Conservation (phyloP, 768 basidiomycete genomes). For the Leccinum fibrillosum region DNA sequence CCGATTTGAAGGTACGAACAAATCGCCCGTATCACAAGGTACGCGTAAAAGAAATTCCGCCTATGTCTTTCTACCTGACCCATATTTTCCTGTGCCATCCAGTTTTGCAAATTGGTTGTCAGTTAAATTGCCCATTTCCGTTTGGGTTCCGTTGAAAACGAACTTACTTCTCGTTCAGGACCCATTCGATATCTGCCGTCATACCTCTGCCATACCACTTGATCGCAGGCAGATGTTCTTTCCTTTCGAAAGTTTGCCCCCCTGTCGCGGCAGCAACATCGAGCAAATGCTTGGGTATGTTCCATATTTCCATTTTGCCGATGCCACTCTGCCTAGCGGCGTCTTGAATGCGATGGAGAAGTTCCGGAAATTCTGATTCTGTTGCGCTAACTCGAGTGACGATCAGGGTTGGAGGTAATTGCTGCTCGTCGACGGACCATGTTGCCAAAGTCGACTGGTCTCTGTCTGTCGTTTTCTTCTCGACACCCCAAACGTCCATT, state of each 20-base stretch:
- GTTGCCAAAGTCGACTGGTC: slow-evolving; percentile 33
- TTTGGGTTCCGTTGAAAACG: background rate
- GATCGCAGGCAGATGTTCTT: slow-evolving; percentile 41
- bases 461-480: slow-evolving; percentile 2
- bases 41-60: no score
- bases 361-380: slow-evolving; percentile 29
- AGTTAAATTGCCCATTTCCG: background rate
- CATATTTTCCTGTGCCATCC: no score
- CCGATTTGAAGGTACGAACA: no score
- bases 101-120: background rate
- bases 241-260: slow-evolving; percentile 32
- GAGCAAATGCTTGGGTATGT: slow-evolving; percentile 35
- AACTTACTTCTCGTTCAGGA: slow-evolving; percentile 46
- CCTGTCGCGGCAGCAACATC: slow-evolving; percentile 27
- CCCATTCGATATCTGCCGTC: slow-evolving; percentile 38
- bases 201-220: slow-evolving; percentile 47
- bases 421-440: slow-evolving; percentile 42
- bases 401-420: slow-evolving; percentile 34
- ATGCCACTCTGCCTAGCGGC: slow-evolving; percentile 35
- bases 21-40: no score
- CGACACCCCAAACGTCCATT: slow-evolving; percentile 20
- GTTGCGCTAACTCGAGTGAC: slow-evolving; percentile 41
- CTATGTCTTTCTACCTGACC: no score
- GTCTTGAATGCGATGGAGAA: slow-evolving; percentile 35
- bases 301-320: slow-evolving; percentile 46